phyloP scores from a whole-genome alignment of 495 filamentous ascomycete species.

The Penicillium roqueforti region DNA sequence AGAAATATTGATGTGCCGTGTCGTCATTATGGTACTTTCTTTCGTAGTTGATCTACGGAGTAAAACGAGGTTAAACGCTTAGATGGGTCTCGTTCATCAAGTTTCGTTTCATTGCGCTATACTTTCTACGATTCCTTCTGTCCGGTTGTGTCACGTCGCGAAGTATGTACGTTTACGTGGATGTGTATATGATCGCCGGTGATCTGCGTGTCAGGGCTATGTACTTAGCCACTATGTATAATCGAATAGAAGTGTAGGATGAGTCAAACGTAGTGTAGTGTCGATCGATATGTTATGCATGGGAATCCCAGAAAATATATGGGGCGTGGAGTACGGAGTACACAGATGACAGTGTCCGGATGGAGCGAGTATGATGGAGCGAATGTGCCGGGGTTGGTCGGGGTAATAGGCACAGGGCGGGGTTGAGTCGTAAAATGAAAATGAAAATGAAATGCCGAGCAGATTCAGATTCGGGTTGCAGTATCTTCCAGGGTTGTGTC shows the following conservation, averaged over 20 bases:
- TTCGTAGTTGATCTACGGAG: neutral
- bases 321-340: too few species aligned
- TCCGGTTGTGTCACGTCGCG: neutral
- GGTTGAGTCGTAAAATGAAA: neutral
- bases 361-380: neutral
- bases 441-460: neutral
- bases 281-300: neutral
- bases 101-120: neutral
- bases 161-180: neutral
- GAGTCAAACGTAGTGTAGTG: neutral
- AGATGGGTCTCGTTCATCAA: neutral
- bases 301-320: too few species aligned
- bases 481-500: neutral
- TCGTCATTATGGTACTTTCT: neutral
- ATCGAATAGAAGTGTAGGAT: neutral
- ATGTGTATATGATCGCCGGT: too few species aligned
- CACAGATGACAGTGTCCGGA: too few species aligned
- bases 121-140: neutral
- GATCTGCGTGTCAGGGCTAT: neutral
- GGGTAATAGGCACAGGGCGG: neutral
- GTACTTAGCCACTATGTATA: neutral
- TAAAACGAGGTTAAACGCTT: neutral
- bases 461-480: neutral
- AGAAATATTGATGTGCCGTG: neutral
- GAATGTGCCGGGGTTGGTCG: neutral